Evolutionary conservation across 148 eudicot genomes (phyloP).

Genomic region (Heliamphora exappendiculata): DNA sequence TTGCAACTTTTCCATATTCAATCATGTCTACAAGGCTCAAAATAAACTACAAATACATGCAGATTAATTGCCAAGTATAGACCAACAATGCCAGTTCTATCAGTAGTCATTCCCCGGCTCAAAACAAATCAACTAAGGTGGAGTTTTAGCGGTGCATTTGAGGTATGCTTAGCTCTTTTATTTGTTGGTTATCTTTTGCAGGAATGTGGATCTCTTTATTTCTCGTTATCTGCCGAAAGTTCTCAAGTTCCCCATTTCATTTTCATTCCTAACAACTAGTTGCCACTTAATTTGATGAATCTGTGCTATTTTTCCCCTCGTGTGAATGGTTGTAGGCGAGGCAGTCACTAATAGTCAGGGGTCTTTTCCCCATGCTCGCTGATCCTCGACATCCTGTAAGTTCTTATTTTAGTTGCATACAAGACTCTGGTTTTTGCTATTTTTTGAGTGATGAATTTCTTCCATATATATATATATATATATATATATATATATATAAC

Average conservation of each 20-base stretch:
- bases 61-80: conserved; percentile 81
- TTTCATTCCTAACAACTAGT: neutral
- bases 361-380: conserved; percentile 95
- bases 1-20: neutral
- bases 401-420: conserved; percentile 7
- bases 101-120: conserved; percentile 79
- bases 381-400: conserved; percentile 98
- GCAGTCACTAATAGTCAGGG: conserved; percentile 87
- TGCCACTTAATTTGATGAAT: conserved; percentile 6
- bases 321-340: conserved; percentile 59
- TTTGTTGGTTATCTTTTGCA: neutral
- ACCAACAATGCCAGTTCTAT: conserved; percentile 76
- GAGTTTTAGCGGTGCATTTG: conserved; percentile 93
- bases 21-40: neutral
- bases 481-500: no score
- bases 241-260: neutral
- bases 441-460: neutral
- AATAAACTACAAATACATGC: conserved; percentile 12
- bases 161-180: conserved; percentile 47
- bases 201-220: neutral
- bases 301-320: neutral
- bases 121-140: conserved; percentile 79
- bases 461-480: no score
- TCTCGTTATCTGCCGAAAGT: neutral
- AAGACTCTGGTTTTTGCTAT: neutral